Evolutionary conservation across 225 moss, liverwort and hornwort species (phyloP), one percentile per base, ranked within the genome.

Genomic region (Neckera pumila): DNA sequence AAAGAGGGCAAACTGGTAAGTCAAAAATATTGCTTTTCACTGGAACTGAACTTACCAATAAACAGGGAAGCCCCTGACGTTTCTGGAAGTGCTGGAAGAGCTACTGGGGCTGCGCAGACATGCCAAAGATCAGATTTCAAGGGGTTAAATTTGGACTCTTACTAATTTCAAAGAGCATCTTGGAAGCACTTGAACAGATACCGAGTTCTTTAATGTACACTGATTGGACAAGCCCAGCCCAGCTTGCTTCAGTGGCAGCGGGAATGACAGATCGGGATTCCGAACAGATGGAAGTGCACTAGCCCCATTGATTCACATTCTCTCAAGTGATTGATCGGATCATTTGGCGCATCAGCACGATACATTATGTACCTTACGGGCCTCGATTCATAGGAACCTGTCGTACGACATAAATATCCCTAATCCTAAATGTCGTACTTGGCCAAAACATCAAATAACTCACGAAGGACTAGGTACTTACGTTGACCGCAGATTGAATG

Each of bases 41-140:
- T 57, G 70, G 69, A 70, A 51, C 76, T 43, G 80, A 74, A 89
- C 93, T 89, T 88, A 94, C 94, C 92, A 73, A 71, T 76, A 60
- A 83, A 77, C 49, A 72, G 21, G 60, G 91, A 82, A 80, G 91
- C 86, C 64, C 80, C 83, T 85, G 93, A 93, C 14, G 89, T 88
- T 90, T 85, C 93, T 90, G 94, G 94, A 86, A 92, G 87, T 58
- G 93, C 93, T 85, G 94, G 94, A 85, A 93, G 90, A 38, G 92
- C 94, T 87, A 90, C 88, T 54, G 94, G 94, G 69, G 94, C 94
- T 94, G 94, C 92, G 83, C 80, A 90, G 82, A 74, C 80, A 89
- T 86, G 47, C 69, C 91, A 77, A 79, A 77, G 56, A 66, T 88
- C 86, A 91, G 76, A 47, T 45, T 87, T 23, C 38, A n/a, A 91